Evolutionary conservation across 805 yeast species (phyloP).

Genomic region (Saturnispora serradocipensis): DNA sequence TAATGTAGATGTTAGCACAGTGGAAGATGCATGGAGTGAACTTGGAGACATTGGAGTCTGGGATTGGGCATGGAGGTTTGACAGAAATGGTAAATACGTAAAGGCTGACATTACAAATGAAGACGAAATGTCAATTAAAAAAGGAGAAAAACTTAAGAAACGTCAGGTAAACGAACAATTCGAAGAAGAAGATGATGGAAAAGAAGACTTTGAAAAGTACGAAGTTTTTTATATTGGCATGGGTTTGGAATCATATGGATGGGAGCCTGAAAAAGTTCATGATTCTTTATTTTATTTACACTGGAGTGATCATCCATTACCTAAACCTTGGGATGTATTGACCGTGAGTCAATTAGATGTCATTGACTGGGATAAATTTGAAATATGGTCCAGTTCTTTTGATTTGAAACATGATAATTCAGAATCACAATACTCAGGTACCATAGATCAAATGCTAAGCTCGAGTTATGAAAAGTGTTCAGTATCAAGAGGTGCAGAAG

Average conservation of each 20-base stretch:
- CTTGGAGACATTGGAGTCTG: conserved; percentile 10
- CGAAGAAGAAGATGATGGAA: conserved; percentile 2
- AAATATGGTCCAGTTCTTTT: conserved; percentile 2
- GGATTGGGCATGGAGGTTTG: conserved; percentile 16
- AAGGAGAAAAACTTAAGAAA: neutral
- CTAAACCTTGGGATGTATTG: conserved; percentile 51
- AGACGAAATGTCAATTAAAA: neutral
- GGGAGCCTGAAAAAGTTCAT: conserved; percentile 28
- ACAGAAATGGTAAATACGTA: conserved; percentile 1
- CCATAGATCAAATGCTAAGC: conserved; percentile 9
- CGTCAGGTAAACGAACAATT: neutral
- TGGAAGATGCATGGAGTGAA: conserved; percentile 10
- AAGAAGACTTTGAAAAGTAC: neutral
- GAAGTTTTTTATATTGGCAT: conserved; percentile 8
- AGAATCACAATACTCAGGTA: neutral
- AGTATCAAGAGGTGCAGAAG: conserved; percentile 12
- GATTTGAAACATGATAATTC: neutral
- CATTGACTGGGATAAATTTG: neutral
- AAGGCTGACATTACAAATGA: neutral
- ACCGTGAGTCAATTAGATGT: conserved; percentile 4
- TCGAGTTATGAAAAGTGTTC: conserved; percentile 10
- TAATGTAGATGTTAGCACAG: neutral
- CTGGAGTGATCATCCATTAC: conserved; percentile 57
- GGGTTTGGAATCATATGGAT: conserved; percentile 20
- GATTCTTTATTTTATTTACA: conserved; percentile 39